These are phyloP conservation scores for Lasiosphaeriaceae sp. DNA, from an alignment of 495 filamentous ascomycete species.

Conservation along the genomic window DNA sequence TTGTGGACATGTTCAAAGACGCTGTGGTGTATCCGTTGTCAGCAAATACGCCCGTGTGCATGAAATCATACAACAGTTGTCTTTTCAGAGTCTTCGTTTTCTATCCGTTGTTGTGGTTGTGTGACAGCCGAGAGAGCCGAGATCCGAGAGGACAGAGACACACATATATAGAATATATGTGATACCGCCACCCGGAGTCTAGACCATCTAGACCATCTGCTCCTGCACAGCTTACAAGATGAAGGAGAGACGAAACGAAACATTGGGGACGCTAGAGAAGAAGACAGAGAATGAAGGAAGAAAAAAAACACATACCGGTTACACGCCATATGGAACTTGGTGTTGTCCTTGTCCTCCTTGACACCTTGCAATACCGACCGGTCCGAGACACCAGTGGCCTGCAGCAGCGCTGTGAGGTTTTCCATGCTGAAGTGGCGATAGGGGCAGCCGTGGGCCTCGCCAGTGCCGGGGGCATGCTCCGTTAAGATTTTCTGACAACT, in stretches of 20 bases:
- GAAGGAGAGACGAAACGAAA: not conserved
- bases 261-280: not conserved
- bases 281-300: not conserved
- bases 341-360: slow-evolving; percentile 81
- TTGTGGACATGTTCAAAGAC: slow-evolving; percentile 90
- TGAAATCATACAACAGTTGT: not conserved
- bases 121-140: not conserved
- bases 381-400: slow-evolving; percentile 71
- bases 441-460: slow-evolving; percentile 90
- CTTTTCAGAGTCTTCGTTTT: not conserved
- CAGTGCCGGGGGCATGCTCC: slow-evolving; percentile 76
- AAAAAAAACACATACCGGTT: slow-evolving; percentile 54
- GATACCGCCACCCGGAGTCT: not conserved
- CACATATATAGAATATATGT: not conserved
- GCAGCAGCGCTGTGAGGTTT: slow-evolving; percentile 72
- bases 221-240: not conserved
- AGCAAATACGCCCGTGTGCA: not conserved
- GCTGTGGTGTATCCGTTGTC: slow-evolving; percentile 19
- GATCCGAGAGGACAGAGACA: not conserved
- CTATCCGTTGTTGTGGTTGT: not conserved
- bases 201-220: not conserved
- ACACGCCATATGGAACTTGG: slow-evolving; percentile 92
- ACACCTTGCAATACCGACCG: slow-evolving; percentile 73
- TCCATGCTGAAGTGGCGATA: slow-evolving; percentile 89
- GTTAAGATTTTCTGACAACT: slow-evolving; percentile 92